These are phyloP conservation scores for Schrenkiella parvula DNA, from an alignment of 345 rosid genomes.

Conservation along the genomic window DNA sequence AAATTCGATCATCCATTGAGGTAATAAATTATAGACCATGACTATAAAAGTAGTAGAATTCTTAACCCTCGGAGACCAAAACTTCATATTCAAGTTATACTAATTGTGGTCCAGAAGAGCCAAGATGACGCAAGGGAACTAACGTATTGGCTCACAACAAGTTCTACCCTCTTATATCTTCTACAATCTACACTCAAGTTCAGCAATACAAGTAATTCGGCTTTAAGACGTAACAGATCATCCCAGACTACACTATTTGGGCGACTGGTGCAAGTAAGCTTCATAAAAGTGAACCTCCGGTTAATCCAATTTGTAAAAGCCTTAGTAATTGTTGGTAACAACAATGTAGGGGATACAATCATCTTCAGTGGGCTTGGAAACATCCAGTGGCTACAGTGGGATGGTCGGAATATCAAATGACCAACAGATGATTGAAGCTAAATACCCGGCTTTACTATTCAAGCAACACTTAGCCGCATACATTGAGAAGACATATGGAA, in stretches of 20 bases:
- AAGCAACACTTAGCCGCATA: constrained; percentile 73
- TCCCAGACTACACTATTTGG: constrained; percentile 45
- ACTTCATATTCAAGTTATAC: constrained; percentile 2
- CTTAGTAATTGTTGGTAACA: constrained; percentile 1
- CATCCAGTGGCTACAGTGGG: constrained; percentile 59
- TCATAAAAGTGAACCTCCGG: neutral
- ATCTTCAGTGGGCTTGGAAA: constrained; percentile 44
- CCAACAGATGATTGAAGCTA: constrained; percentile 56
- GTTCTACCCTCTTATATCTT: constrained; percentile 54
- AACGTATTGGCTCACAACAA: constrained; percentile 64
- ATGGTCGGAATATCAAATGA: constrained; percentile 44
- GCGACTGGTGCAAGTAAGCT: constrained; percentile 47
- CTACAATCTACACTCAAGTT: constrained; percentile 59
- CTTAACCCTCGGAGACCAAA: neutral
- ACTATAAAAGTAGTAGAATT: neutral
- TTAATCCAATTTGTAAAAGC: neutral
- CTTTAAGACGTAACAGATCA: constrained; percentile 40
- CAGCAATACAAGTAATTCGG: constrained; percentile 40
- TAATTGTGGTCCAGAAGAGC: constrained; percentile 30
- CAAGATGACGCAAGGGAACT: constrained; percentile 49
- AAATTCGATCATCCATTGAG: constrained; percentile 48
- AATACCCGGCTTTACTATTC: constrained; percentile 66
- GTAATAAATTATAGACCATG: constrained; percentile 21
- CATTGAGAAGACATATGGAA: constrained; percentile 64
- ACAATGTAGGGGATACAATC: constrained; percentile 41